Percentiles rank a stretch among this genome's conserved stretches.
phyloP scores from a whole-genome alignment of 768 basidiomycete species.

The Agrocybe praecox region DNA sequence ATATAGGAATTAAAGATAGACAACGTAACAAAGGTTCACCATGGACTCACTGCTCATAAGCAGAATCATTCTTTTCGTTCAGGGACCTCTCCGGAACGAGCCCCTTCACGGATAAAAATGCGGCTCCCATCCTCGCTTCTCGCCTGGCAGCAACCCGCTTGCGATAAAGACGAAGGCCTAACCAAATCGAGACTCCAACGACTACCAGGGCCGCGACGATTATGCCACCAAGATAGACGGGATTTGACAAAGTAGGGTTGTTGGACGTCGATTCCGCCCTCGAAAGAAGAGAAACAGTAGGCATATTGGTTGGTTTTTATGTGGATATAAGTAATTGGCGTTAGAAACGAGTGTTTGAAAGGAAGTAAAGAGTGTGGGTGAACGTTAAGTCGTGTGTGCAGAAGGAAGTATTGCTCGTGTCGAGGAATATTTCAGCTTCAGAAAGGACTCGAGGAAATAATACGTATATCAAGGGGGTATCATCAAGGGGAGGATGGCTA shows the following conservation, averaged over 20 bases:
- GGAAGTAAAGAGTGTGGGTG: conserved; percentile 14
- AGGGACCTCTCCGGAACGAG: conserved; percentile 35
- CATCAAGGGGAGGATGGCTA: background rate
- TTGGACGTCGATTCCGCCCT: conserved; percentile 14
- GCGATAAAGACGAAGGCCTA: conserved; percentile 42
- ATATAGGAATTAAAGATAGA: background rate
- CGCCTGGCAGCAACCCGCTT: conserved; percentile 38
- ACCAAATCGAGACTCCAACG: conserved; percentile 42
- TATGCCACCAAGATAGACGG: conserved; percentile 54
- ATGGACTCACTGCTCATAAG: conserved; percentile 21
- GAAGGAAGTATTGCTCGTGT: background rate
- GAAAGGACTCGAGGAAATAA: conserved; percentile 6
- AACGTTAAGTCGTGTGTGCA: conserved; percentile 10
- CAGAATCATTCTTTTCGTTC: conserved; percentile 20
- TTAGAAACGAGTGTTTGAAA: conserved; percentile 9
- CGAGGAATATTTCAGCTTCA: background rate
- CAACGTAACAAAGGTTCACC: background rate
- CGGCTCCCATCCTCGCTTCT: conserved; percentile 37
- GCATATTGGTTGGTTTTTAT: conserved; percentile 14
- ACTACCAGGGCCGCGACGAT: conserved; percentile 44
- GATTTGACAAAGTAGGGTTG: conserved; percentile 18
- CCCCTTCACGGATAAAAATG: conserved; percentile 53
- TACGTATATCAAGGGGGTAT: background rate
- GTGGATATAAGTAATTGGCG: background rate
- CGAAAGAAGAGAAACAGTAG: conserved; percentile 16